Evolutionary conservation across 164 flowering plant species (phyloP), one percentile per base, ranked within the genome.

Genomic region (Hamamelis virginiana): DNA sequence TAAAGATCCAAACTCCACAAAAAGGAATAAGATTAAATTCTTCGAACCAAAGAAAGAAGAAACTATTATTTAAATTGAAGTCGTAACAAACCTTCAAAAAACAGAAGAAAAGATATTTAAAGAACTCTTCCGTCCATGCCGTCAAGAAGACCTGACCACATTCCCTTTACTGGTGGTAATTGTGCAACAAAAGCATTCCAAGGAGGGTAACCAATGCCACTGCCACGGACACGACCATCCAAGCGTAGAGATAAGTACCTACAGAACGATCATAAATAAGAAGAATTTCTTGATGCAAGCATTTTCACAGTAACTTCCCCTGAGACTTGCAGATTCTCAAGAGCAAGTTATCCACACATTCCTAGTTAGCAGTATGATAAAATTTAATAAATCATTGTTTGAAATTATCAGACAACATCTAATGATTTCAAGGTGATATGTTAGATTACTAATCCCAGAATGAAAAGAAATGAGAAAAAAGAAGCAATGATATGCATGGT

Each of bases 171-270:
- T n/a, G 89, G 94, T 59, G 99, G 99, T 61, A 95, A 66, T 66
- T 95, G 99, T 33, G 88, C 97, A 59, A 86, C 91, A 74, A 95
- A 89, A 58, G 96, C 97, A 83, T 87, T 87, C 99, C 99, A 95
- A 53, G 99, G 94, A 69, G 99, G 97, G 70, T 87, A 92, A 71
- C 99, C 99, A 72, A 92, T 84, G 0, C 97, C 99, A 80, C 99
- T 95, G 44, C 97, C 97, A 78, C 97, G 94, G 6, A 95, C 99
- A 62, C 97, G 96, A 25, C 97, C 99, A 82, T 95, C 99, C 93
- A 95, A 21, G 19, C 97, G 94, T 25, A 95, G 83, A 45, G 99
- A 95, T 62, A 95, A 66, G 74, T 95, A 92, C 75, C 97, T 94
- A 73, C 65, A 83, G 9, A 72, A 64, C 44, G 27, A 62, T 60